These are phyloP conservation scores for Boletus tomentosulus DNA, from an alignment of 768 basidiomycete genomes.

Conservation along the genomic window DNA sequence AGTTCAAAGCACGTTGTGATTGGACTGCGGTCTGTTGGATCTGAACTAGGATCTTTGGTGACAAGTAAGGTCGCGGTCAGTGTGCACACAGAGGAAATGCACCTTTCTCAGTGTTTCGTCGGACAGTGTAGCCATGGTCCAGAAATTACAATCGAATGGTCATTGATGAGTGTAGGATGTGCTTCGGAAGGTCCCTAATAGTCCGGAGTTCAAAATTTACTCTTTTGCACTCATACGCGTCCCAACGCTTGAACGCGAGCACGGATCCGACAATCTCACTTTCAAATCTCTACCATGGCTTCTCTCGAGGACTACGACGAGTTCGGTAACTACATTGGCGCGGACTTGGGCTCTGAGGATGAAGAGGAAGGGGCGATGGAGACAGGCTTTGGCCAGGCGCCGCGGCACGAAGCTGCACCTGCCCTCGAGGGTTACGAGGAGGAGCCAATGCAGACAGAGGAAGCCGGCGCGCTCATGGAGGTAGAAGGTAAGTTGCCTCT, in stretches of 20 bases:
- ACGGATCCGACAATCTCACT: not conserved
- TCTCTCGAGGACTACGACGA: constrained; percentile 82
- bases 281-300: constrained; percentile 37
- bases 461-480: constrained; percentile 74
- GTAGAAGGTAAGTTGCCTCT: constrained; percentile 59
- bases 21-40: constrained; percentile 89
- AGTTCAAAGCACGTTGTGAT: constrained; percentile 73
- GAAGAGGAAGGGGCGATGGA: constrained; percentile 55
- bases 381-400: constrained; percentile 41
- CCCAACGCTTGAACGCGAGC: constrained; percentile 6
- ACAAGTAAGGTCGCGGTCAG: constrained; percentile 14
- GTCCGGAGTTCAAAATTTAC: constrained; percentile 35
- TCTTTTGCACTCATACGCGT: constrained; percentile 23
- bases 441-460: constrained; percentile 51
- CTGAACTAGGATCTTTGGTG: constrained; percentile 76
- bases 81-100: constrained; percentile 1
- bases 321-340: constrained; percentile 97
- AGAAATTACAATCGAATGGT: constrained; percentile 5
- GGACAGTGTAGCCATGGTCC: constrained; percentile 50
- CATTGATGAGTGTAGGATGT: constrained; percentile 7
- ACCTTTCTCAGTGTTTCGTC: constrained; percentile 87
- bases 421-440: constrained; percentile 86
- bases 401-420: constrained; percentile 38
- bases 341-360: constrained; percentile 83
- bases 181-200: not conserved